Conservation (phyloP, 352 stramenopile species). For the Phytophthora colocasiae region DNA sequence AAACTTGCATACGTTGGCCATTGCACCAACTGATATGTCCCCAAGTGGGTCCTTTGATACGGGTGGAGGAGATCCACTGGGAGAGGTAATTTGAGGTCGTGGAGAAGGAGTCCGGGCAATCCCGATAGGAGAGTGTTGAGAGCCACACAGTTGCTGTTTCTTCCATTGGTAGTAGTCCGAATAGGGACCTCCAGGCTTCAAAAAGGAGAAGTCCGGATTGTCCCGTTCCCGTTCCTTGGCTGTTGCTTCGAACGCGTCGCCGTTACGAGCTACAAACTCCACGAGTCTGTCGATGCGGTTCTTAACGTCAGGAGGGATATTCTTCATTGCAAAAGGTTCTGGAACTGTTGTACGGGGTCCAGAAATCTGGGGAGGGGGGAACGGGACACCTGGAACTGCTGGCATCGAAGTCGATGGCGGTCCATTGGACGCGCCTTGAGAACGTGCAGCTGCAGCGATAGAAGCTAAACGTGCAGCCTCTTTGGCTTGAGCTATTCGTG, state of each 20-base stretch:
- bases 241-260: constrained; percentile 59
- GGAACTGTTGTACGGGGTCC: constrained; percentile 3
- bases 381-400: constrained; percentile 20
- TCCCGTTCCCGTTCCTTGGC: constrained; percentile 48
- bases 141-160: constrained; percentile 43
- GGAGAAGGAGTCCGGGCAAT: constrained; percentile 1
- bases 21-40: constrained; percentile 49
- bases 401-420: constrained; percentile 5
- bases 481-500: constrained; percentile 62
- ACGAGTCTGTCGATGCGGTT: constrained; percentile 67
- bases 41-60: constrained; percentile 18
- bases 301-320: constrained; percentile 44
- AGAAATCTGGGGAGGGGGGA: constrained; percentile 15
- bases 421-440: constrained; percentile 1
- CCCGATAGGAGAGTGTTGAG: background rate
- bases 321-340: constrained; percentile 3
- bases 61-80: background rate
- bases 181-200: constrained; percentile 46
- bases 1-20: constrained; percentile 64
- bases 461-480: constrained; percentile 61
- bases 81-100: constrained; percentile 2
- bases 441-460: constrained; percentile 43
- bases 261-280: constrained; percentile 69
- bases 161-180: constrained; percentile 64
- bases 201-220: constrained; percentile 69